phyloP scores from a whole-genome alignment of 2,329 filamentous ascomycete species.

The Colletotrichum scovillei region DNA sequence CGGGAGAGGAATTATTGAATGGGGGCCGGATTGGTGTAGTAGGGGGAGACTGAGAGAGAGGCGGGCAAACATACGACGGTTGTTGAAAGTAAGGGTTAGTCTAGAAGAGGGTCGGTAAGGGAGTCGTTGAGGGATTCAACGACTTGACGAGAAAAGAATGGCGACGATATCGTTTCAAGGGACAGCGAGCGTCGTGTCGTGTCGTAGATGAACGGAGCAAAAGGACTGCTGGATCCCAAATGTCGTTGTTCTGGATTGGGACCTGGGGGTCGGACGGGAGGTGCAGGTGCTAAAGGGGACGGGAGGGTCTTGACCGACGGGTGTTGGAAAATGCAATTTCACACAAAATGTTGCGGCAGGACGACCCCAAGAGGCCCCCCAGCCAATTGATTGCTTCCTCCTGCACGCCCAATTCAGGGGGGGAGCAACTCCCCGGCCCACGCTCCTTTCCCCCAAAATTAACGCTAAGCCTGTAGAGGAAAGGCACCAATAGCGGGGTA shows the following conservation, averaged over 20 bases:
- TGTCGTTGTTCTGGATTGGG: conserved; percentile 35
- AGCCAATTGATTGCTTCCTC: conserved; percentile 38
- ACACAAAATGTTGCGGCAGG: conserved; percentile 50
- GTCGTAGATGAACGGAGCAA: conserved; percentile 29
- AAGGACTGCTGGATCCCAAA: conserved; percentile 33
- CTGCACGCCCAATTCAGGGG: conserved; percentile 39
- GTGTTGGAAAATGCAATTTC: conserved; percentile 50
- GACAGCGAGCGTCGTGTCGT: conserved; percentile 31
- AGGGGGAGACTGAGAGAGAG: neutral
- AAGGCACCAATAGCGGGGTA: conserved; percentile 13
- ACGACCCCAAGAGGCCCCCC: conserved; percentile 28
- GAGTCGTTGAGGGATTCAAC: conserved; percentile 28
- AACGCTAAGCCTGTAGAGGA: conserved; percentile 3
- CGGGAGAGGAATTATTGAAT: conserved; percentile 24
- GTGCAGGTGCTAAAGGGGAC: conserved; percentile 38
- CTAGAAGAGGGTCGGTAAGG: conserved; percentile 15
- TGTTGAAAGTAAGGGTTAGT: conserved; percentile 15
- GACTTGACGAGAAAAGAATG: conserved; percentile 18
- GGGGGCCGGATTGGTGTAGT: conserved; percentile 11
- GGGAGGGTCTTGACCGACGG: conserved; percentile 38
- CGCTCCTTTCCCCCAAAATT: conserved; percentile 34
- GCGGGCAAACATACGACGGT: conserved; percentile 32
- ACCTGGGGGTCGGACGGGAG: conserved; percentile 28
- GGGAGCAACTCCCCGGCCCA: conserved; percentile 32
- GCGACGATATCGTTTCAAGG: conserved; percentile 21